phyloP scores from a whole-genome alignment of 768 basidiomycete species.

The Amanita molliuscula region DNA sequence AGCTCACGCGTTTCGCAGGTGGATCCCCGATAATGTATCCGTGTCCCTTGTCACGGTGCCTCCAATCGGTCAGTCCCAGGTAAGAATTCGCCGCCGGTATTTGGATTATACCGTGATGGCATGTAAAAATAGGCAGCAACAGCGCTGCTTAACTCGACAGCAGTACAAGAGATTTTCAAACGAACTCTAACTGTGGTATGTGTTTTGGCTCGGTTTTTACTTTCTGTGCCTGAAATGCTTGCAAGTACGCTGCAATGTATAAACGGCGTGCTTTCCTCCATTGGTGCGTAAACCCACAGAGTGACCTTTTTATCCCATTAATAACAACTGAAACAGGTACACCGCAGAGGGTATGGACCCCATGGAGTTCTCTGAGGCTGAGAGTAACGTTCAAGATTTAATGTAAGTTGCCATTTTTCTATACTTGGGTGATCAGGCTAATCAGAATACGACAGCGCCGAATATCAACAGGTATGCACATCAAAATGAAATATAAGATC shows the following conservation, averaged over 20 bases:
- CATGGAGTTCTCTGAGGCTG: slow-evolving; percentile 81
- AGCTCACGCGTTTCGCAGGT: slow-evolving; percentile 28
- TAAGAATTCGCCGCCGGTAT: slow-evolving; percentile 18
- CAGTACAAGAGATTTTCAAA: slow-evolving; percentile 80
- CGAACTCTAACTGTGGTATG: slow-evolving; percentile 54
- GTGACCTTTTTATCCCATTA: not conserved
- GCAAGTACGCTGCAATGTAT: slow-evolving; percentile 71
- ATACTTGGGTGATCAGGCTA: not conserved
- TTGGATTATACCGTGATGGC: slow-evolving; percentile 5
- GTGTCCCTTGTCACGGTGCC: slow-evolving; percentile 77
- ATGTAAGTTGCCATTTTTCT: slow-evolving; percentile 41
- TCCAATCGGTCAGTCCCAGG: slow-evolving; percentile 69
- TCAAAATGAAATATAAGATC: not conserved
- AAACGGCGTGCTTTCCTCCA: slow-evolving; percentile 81
- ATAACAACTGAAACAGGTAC: slow-evolving; percentile 32
- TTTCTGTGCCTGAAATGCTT: slow-evolving; percentile 5
- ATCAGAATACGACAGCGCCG: slow-evolving; percentile 40
- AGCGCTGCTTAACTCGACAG: slow-evolving; percentile 68
- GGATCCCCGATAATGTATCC: slow-evolving; percentile 89
- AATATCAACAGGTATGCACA: slow-evolving; percentile 71
- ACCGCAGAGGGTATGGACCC: slow-evolving; percentile 87
- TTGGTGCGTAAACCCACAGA: slow-evolving; percentile 33
- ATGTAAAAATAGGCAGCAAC: slow-evolving; percentile 42
- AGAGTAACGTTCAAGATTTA: slow-evolving; percentile 72
- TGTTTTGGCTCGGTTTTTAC: not conserved